Conservation (phyloP, 345 rosid genomes). For the Eucalyptus curtisii region DNA sequence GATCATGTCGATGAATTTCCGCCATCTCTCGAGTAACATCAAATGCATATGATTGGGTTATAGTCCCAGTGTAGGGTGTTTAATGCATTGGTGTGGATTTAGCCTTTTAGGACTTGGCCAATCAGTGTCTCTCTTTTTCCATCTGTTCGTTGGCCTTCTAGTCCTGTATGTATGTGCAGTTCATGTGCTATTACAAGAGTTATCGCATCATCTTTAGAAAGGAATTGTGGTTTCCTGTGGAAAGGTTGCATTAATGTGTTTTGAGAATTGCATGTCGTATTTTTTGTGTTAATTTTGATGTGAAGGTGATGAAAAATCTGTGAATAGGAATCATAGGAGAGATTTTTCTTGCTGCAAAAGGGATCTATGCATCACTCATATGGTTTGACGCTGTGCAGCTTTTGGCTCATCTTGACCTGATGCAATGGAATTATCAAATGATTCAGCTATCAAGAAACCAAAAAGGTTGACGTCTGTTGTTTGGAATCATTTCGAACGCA, state of each 20-base stretch:
- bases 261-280: background rate
- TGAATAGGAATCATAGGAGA: background rate
- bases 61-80: background rate
- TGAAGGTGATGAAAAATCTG: background rate
- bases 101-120: background rate
- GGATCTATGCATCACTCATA: background rate
- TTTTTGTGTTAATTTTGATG: background rate
- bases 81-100: background rate
- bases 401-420: slow-evolving; percentile 3
- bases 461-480: slow-evolving; percentile 89
- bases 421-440: slow-evolving; percentile 71
- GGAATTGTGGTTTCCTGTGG: background rate
- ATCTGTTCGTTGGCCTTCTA: background rate
- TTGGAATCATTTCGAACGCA: slow-evolving; percentile 91
- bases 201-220: background rate
- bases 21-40: background rate
- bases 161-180: background rate
- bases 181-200: background rate
- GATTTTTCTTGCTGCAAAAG: background rate
- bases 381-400: slow-evolving; percentile 7
- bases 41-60: background rate
- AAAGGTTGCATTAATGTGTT: background rate
- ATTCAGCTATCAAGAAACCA: slow-evolving; percentile 50
- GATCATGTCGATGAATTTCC: background rate
- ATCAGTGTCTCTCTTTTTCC: background rate